Evolutionary conservation across 23 red algal species (phyloP).

Genomic region (Gracilaria domingensis): DNA sequence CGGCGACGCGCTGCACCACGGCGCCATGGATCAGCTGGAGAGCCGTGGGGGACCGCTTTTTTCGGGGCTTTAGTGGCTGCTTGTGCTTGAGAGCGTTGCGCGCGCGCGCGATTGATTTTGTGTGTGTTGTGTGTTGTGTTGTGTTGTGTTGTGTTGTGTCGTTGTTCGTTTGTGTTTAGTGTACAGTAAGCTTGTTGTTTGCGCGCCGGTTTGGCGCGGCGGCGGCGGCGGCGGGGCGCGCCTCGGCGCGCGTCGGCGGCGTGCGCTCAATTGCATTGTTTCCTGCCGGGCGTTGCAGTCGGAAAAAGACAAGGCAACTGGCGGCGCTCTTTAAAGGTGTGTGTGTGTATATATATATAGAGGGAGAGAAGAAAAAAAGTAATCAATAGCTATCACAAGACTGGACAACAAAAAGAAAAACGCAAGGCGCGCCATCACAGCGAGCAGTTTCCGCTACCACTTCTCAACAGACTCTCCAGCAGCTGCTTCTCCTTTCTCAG

Average conservation of each 20-base stretch:
- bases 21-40: slow-evolving; percentile 13
- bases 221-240: not conserved
- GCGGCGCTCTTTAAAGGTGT: too few species aligned
- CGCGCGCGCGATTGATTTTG: not conserved
- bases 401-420: too few species aligned
- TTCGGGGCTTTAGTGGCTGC: slow-evolving; percentile 28
- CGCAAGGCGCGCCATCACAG: too few species aligned
- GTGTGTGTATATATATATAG: too few species aligned
- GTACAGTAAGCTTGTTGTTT: not conserved
- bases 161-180: not conserved
- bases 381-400: too few species aligned
- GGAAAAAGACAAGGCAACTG: too few species aligned
- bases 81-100: not conserved
- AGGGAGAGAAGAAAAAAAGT: too few species aligned
- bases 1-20: not conserved
- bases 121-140: not conserved
- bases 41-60: slow-evolving; percentile 43
- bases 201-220: too few species aligned
- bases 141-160: not conserved
- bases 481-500: slow-evolving; percentile 63
- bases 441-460: not conserved
- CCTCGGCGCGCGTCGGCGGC: not conserved
- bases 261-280: too few species aligned
- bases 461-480: slow-evolving; percentile 62
- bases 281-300: too few species aligned